These are phyloP conservation scores for Sarcodon aspratus DNA, from an alignment of 768 basidiomycete genomes.

Conservation along the genomic window DNA sequence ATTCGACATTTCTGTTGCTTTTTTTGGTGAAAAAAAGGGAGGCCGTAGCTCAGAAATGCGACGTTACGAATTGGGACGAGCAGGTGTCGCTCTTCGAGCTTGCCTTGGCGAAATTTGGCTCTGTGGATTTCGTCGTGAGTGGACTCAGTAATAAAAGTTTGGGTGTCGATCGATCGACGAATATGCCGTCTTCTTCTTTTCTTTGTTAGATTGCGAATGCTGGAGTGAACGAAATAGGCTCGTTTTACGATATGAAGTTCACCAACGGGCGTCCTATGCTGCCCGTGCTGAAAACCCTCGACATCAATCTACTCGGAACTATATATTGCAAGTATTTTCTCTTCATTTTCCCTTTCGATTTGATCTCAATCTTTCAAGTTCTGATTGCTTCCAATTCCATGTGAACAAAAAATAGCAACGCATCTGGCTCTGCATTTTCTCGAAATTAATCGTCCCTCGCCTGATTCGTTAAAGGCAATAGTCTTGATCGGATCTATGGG, in stretches of 20 bases:
- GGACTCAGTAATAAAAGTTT: too few species aligned
- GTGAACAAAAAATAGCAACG: constrained; percentile 9
- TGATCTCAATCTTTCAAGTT: not conserved
- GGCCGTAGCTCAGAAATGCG: constrained; percentile 6
- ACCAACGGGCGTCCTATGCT: constrained; percentile 15
- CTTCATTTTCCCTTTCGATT: not conserved
- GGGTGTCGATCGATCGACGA: not conserved
- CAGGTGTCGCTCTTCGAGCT: constrained; percentile 19
- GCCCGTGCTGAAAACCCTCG: constrained; percentile 14
- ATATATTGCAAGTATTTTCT: constrained; percentile 18
- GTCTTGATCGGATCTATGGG: constrained; percentile 22
- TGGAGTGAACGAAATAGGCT: constrained; percentile 5
- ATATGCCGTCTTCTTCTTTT: not conserved
- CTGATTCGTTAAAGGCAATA: constrained; percentile 14
- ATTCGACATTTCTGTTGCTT: not conserved
- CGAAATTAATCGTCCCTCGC: constrained; percentile 5
- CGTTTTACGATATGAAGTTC: constrained; percentile 1
- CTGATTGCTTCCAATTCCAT: not conserved
- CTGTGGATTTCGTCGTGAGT: constrained; percentile 20
- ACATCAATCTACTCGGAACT: constrained; percentile 19
- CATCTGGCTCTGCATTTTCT: constrained; percentile 21
- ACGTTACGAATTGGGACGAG: constrained; percentile 14
- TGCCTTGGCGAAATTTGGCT: constrained; percentile 12
- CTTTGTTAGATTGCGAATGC: constrained; percentile 11
- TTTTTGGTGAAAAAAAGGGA: constrained; percentile 1